phyloP scores from a whole-genome alignment of 768 basidiomycete species.

The Collybia sordida region DNA sequence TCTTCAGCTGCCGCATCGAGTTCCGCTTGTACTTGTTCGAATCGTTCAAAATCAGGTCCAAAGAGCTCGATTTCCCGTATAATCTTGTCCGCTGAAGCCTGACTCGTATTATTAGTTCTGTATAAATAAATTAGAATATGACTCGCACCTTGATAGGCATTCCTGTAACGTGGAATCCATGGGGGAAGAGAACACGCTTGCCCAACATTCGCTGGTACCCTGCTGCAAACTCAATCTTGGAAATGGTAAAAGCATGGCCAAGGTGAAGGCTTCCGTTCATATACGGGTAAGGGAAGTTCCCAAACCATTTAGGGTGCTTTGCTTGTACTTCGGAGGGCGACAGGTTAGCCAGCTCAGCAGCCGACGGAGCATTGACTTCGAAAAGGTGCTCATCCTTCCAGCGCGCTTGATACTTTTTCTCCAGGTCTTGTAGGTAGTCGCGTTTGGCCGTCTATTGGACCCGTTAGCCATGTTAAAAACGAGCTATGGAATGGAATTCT shows the following conservation, averaged over 20 bases:
- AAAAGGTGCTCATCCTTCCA: conserved; percentile 83
- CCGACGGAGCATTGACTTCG: conserved; percentile 78
- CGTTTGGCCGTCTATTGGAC: conserved; percentile 83
- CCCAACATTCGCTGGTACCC: conserved; percentile 96
- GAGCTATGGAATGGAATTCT: conserved; percentile 7
- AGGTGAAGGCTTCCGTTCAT: conserved; percentile 98
- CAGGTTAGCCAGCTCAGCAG: conserved; percentile 62
- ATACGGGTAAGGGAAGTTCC: conserved; percentile 94
- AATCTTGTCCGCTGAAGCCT: conserved; percentile 98
- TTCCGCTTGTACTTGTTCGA: conserved; percentile 44
- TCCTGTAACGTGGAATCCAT: conserved; percentile 96
- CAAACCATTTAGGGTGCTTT: conserved; percentile 95
- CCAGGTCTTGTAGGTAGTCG: conserved; percentile 81
- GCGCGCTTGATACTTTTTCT: conserved; percentile 78
- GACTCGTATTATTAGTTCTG: neutral
- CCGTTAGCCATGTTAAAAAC: conserved; percentile 2
- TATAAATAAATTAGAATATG: neutral
- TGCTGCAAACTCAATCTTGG: conserved; percentile 95
- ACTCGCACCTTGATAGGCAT: conserved; percentile 95
- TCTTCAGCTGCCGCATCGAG: conserved; percentile 47
- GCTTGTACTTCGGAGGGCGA: conserved; percentile 64
- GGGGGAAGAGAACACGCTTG: conserved; percentile 94
- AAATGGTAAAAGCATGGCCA: conserved; percentile 97
- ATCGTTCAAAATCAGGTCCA: conserved; percentile 83
- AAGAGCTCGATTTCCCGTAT: conserved; percentile 97